Conservation (phyloP, 2,329 filamentous ascomycete genomes). For the Aspergillus tanneri region DNA sequence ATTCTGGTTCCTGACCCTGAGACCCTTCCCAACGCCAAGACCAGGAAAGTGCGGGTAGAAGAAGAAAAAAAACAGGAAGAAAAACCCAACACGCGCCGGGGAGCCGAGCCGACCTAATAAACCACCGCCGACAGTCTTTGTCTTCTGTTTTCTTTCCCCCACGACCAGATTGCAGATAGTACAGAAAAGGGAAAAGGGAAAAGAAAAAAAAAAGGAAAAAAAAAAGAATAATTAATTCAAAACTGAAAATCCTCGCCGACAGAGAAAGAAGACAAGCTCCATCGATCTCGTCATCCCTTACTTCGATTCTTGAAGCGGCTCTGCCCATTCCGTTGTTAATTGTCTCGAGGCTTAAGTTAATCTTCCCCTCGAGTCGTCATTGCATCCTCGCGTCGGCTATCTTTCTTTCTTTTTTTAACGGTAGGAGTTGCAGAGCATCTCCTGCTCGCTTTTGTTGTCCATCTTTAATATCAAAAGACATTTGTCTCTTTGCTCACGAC, state of each 20-base stretch:
- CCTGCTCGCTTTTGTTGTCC: constrained; percentile 20
- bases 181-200: constrained; percentile 15
- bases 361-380: constrained; percentile 16
- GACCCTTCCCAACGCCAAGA: constrained; percentile 5
- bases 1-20: constrained; percentile 5
- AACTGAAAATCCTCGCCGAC: constrained; percentile 5
- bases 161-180: constrained; percentile 1
- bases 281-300: constrained; percentile 18
- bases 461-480: constrained; percentile 20
- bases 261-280: not conserved
- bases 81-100: constrained; percentile 21
- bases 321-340: constrained; percentile 12
- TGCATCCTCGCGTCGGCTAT: constrained; percentile 22
- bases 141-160: constrained; percentile 28
- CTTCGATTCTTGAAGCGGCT: constrained; percentile 13
- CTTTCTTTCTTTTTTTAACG: constrained; percentile 23
- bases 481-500: constrained; percentile 20
- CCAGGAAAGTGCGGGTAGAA: constrained; percentile 14
- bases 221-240: constrained; percentile 9
- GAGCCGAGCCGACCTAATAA: constrained; percentile 18
- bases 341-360: constrained; percentile 12
- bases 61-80: constrained; percentile 3
- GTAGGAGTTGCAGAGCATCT: constrained; percentile 42
- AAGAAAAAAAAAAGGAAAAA: constrained; percentile 11
- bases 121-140: constrained; percentile 11